Evolutionary conservation across 1,139 yeast species (phyloP).

Genomic region (Meyerozyma elateridarum): DNA sequence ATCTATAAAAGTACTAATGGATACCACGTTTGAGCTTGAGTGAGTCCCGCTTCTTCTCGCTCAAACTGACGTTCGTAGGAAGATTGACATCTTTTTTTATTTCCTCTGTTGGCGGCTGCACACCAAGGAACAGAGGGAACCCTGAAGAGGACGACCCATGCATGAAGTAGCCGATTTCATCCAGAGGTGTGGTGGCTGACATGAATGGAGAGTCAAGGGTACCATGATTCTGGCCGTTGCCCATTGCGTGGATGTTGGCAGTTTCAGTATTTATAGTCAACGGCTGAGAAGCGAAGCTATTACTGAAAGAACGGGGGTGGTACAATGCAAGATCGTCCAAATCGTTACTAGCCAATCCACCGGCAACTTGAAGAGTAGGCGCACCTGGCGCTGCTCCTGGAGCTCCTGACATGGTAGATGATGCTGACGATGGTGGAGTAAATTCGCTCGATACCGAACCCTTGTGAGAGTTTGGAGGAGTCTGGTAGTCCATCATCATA

Average conservation of each 20-base stretch:
- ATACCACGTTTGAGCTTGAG: constrained; percentile 46
- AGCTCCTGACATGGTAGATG: constrained; percentile 5
- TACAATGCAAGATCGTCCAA: constrained; percentile 22
- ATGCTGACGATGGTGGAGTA: constrained; percentile 18
- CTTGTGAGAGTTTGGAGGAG: constrained; percentile 40
- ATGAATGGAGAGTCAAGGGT: constrained; percentile 42
- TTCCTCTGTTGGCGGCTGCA: constrained; percentile 14
- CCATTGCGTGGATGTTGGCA: constrained; percentile 24
- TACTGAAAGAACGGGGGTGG: constrained; percentile 14
- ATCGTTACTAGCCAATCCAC: constrained; percentile 13
- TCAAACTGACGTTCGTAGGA: constrained; percentile 31
- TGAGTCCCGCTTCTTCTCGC: constrained; percentile 46
- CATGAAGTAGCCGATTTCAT: constrained; percentile 30
- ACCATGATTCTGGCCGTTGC: constrained; percentile 17
- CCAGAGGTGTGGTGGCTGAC: constrained; percentile 39
- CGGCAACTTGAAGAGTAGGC: constrained; percentile 17
- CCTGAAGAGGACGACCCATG: constrained; percentile 19
- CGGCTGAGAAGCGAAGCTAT: constrained; percentile 29
- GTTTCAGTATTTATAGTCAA: constrained; percentile 40
- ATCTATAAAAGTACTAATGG: constrained; percentile 26
- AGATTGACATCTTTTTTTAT: constrained; percentile 18
- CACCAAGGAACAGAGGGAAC: constrained; percentile 19
- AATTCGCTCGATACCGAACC: constrained; percentile 24
- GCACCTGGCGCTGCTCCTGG: no score
- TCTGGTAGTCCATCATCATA: constrained; percentile 42